Base-by-base conservation (phyloP, 2,329 filamentous ascomycete species). In the Epichloe aotearoae region DNA sequence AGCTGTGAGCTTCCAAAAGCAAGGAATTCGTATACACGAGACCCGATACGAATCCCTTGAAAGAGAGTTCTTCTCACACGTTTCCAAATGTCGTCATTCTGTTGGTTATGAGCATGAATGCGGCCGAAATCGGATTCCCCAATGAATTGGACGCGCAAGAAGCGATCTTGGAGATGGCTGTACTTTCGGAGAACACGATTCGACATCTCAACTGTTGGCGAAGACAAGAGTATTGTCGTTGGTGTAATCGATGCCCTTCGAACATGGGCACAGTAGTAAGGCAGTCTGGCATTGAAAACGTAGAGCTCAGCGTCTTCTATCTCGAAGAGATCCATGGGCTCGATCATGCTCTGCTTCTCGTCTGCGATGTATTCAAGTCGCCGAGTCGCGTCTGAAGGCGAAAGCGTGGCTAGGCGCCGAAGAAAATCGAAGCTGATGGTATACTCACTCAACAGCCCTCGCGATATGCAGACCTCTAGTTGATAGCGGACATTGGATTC, bases 1-100 rank as follows among this genome's bases (percentile, higher is more conserved):
- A 98, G 86, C 59, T 98, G 93, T 0, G 93, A 96, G 64, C 93
- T 97, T 0, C 93, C 91, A 68, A 90, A 96, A 0, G 91, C 93
- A 26, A 98, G 77, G 56, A 97, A 97, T 57, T 91, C 79, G 64
- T 89, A 98, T 52, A 80, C 79, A 7, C 88, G 82, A 55, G 84
- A 86, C 4, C 88, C 93, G 47, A 98, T 82, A 1, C 73, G 73
- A 56, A 98, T 91, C 0, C 93, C 93, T 50, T 93, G 79, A 43
- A 70, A 74, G 61, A 97, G 70, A 0, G 84, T 78, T 46, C 84
- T 76, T 55, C 80, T 80, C 19, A 96, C 76, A 12, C 88, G 79
- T 26, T 80, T 80, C 64, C 86, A 95, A 0, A 95, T 64, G 50
- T 86, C 79, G 52, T 88, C 77, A 55, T 84, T 82, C 14, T 73